These are phyloP conservation scores for Kluyveromyces nonfermentans DNA, from an alignment of 805 yeast genomes.

Conservation along the genomic window DNA sequence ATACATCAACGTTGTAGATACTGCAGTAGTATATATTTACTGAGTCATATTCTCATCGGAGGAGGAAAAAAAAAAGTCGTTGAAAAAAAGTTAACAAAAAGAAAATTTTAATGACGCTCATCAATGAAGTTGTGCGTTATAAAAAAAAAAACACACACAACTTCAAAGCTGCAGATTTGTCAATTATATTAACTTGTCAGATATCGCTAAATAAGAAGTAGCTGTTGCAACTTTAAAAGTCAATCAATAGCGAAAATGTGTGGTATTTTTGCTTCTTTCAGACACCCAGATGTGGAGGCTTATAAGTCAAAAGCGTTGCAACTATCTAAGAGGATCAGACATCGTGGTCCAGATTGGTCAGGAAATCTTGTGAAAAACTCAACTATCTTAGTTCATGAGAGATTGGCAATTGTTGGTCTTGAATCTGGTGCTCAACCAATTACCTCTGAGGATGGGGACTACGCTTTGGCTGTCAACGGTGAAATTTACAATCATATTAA, in stretches of 20 bases:
- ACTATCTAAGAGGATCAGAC: conserved; percentile 87
- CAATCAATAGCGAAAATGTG: conserved; percentile 51
- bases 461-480: conserved; percentile 84
- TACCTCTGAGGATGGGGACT: conserved; percentile 64
- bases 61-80: not conserved
- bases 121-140: not conserved
- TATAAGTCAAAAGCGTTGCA: conserved; percentile 87
- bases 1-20: too few species aligned
- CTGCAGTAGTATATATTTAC: not conserved
- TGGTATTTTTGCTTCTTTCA: conserved; percentile 93
- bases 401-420: conserved; percentile 94
- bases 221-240: not conserved
- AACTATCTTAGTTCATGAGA: conserved; percentile 87
- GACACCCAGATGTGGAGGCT: conserved; percentile 65
- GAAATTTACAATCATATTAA: conserved; percentile 96
- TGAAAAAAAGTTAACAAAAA: too few species aligned
- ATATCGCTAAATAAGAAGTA: not conserved
- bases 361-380: conserved; percentile 75
- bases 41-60: not conserved
- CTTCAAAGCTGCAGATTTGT: too few species aligned
- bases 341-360: conserved; percentile 99
- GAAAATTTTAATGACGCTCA: not conserved
- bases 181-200: too few species aligned
- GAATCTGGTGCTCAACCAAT: conserved; percentile 99
- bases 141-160: not conserved